A percentile compares a stretch with the other conserved stretches of the same genome.
Conservation (phyloP, 805 yeast genomes). For the Candida rishiriensis region DNA sequence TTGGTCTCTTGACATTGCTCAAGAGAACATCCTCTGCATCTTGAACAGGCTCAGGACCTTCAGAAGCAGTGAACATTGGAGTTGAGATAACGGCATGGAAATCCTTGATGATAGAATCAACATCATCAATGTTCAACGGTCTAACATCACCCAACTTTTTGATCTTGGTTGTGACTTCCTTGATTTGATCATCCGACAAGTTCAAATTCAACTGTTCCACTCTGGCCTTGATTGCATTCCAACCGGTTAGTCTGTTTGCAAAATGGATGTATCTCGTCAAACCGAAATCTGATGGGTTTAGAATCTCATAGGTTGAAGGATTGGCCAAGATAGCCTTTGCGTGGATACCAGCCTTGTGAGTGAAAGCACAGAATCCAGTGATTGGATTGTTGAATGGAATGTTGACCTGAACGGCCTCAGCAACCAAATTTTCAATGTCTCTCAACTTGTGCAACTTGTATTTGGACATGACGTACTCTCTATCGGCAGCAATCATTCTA, state of each 20-base stretch:
- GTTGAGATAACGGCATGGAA: conserved; percentile 53
- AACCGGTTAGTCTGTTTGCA: conserved; percentile 57
- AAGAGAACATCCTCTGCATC: conserved; percentile 26
- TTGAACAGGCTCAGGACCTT: conserved; percentile 24
- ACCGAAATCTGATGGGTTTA: conserved; percentile 55
- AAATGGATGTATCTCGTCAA: conserved; percentile 58
- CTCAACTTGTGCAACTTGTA: conserved; percentile 52
- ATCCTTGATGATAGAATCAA: conserved; percentile 54
- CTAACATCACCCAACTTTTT: conserved; percentile 57
- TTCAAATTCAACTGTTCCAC: conserved; percentile 56
- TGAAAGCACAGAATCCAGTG: conserved; percentile 61
- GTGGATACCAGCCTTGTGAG: conserved; percentile 62
- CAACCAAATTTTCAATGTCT: conserved; percentile 55
- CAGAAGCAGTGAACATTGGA: conserved; percentile 39
- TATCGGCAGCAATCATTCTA: conserved; percentile 58
- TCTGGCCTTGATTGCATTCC: conserved; percentile 60
- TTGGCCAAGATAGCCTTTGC: conserved; percentile 60
- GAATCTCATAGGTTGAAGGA: conserved; percentile 59
- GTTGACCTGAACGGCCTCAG: conserved; percentile 55
- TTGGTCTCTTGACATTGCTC: conserved; percentile 32
- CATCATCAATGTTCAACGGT: conserved; percentile 56
- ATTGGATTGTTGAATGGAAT: conserved; percentile 60
- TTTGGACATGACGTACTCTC: conserved; percentile 54
- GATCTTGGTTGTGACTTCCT: conserved; percentile 50
- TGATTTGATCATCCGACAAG: conserved; percentile 53